Evolutionary conservation across 768 basidiomycete species (phyloP), one percentile per base, ranked within the genome.

Genomic region (Cyathus striatus): DNA sequence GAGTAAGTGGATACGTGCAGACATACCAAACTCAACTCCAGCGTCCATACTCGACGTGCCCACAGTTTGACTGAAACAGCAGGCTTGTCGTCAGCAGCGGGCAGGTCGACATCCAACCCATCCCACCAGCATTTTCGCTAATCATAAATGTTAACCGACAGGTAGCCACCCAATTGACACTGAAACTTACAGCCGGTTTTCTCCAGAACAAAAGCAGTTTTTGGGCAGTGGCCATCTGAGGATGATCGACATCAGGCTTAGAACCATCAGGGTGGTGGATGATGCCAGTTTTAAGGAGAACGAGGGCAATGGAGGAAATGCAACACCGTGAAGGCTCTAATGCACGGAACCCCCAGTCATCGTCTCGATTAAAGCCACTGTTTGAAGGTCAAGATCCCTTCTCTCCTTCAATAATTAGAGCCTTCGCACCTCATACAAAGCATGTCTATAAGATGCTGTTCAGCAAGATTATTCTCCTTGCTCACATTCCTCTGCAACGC

Each of bases 111-210:
- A 50, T 95, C 92, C 27, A 93, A 73, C 9, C 95, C 95, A 54
- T 99, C 96, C 96, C 96, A 99, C 96, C 96, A 99, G 66, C 95
- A 98, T 70, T 99, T 98, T 32, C 96, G 76, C 94, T 97, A 47
- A 44, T 34, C 38, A 50, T 12, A 21, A 39, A 39, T 39, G 17
- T 33, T n/a, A 44, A 13, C 26, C 35, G 16, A 44, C 42, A 34
- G 16, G 16, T 40, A 18, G 27, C 35, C 49, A 47, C 26, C 14
- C n/a, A n/a, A n/a, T n/a, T n/a, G n/a, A n/a, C n/a, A n/a, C n/a
- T n/a, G n/a, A n/a, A n/a, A 80, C 92, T 52, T 64, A 96, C 95
- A n/a, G 96, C 96, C 34, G 96, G 96, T 63, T 99, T 99, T 60
- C 96, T 76, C 96, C 96, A 99, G 74, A 99, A 99, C 30, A 99